Conservation (phyloP, 768 basidiomycete species). For the Suillus decipiens region DNA sequence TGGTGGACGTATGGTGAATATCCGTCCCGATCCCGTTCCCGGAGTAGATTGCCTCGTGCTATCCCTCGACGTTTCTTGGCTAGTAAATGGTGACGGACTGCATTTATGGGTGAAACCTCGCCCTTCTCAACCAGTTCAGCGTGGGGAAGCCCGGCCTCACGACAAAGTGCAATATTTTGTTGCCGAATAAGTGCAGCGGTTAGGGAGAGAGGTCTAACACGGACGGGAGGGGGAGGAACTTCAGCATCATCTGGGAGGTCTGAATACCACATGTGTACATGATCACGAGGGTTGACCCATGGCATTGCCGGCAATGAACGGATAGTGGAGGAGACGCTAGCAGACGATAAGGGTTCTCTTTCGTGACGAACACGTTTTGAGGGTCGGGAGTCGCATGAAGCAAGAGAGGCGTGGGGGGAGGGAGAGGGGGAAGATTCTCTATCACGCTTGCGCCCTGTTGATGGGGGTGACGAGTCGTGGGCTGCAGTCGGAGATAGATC, state of each 20-base stretch:
- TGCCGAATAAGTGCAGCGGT: constrained; percentile 11
- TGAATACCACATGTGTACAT: constrained; percentile 16
- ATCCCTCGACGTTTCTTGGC: constrained; percentile 14
- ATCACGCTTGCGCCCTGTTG: constrained; percentile 8
- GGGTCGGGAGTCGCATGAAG: constrained; percentile 1
- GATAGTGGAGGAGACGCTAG: constrained; percentile 10
- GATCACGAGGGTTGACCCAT: background rate
- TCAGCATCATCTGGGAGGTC: constrained; percentile 11
- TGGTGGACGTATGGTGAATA: constrained; percentile 21
- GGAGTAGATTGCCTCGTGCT: constrained; percentile 10
- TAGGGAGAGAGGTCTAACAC: background rate
- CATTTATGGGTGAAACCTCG: background rate
- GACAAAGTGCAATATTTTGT: constrained; percentile 15
- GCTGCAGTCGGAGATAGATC: background rate
- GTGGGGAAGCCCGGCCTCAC: constrained; percentile 4
- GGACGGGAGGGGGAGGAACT: background rate
- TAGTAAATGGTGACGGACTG: constrained; percentile 11
- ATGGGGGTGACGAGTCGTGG: background rate
- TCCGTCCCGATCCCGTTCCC: constrained; percentile 24
- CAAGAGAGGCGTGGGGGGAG: background rate
- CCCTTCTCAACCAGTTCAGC: constrained; percentile 4
- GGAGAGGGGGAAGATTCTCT: constrained; percentile 7
- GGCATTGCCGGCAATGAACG: constrained; percentile 2
- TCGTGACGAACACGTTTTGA: constrained; percentile 8
- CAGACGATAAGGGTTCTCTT: background rate